Conservation (phyloP, 345 rosid genomes). For the Gossypium mustelinum region DNA sequence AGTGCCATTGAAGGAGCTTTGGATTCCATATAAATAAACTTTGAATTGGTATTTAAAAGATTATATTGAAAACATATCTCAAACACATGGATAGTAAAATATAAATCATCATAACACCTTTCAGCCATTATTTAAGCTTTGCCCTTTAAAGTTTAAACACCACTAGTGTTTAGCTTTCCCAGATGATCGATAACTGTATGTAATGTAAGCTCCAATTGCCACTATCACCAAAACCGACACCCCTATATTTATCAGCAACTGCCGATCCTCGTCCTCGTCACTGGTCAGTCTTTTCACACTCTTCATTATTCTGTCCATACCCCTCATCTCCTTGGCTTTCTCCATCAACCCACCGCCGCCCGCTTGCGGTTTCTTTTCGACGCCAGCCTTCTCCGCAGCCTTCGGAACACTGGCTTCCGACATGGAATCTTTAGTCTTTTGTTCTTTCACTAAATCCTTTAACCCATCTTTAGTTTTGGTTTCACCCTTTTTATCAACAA, state of each 20-base stretch:
- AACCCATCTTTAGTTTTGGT: not conserved
- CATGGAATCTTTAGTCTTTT: not conserved
- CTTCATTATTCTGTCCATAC: not conserved
- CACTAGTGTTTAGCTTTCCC: conserved; percentile 1
- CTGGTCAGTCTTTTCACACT: not conserved
- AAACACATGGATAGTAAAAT: too few relatives aligned
- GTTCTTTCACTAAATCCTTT: not conserved
- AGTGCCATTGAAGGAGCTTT: too few relatives aligned
- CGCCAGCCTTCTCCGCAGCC: not conserved
- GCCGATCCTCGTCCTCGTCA: not conserved
- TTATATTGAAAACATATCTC: too few relatives aligned
- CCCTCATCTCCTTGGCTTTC: conserved; percentile 1
- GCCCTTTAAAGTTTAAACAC: too few relatives aligned
- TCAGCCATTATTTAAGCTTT: too few relatives aligned
- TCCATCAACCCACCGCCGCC: not conserved
- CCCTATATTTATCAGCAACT: conserved; percentile 8
- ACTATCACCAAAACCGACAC: conserved; percentile 12
- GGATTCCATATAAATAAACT: too few relatives aligned
- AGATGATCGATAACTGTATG: conserved; percentile 4
- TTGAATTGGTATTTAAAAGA: too few relatives aligned
- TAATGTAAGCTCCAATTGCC: conserved; percentile 1
- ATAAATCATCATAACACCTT: too few relatives aligned
- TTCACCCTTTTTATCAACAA: not conserved
- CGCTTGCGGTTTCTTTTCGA: not conserved
- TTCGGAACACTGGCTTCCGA: not conserved